Evolutionary conservation across 2,329 filamentous ascomycete species (phyloP).

Genomic region (Penicillium sp.): DNA sequence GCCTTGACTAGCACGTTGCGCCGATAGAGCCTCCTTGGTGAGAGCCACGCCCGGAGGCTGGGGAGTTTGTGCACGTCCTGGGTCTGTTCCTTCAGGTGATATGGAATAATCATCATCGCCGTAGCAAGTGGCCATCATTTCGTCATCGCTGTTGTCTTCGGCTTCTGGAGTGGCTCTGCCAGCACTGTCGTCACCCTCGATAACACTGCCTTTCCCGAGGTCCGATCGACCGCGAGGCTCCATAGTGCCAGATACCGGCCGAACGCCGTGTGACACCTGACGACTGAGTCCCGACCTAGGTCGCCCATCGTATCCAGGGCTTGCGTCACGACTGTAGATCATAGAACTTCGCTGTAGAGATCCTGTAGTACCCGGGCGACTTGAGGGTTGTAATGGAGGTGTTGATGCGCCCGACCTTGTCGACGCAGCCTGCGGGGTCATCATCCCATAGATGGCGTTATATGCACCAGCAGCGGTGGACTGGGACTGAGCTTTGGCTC

Average conservation of each 20-base stretch:
- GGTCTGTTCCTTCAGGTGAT: conserved; percentile 28
- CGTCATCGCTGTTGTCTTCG: conserved; percentile 33
- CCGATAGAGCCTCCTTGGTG: conserved; percentile 15
- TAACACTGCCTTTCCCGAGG: conserved; percentile 19
- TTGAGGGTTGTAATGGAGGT: conserved; percentile 30
- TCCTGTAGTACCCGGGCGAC: conserved; percentile 28
- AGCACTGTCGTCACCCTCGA: conserved; percentile 26
- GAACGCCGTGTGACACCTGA: conserved; percentile 34
- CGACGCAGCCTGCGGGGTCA: conserved; percentile 21
- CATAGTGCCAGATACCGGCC: conserved; percentile 34
- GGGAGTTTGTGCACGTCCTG: conserved; percentile 18
- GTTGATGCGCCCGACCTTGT: conserved; percentile 20
- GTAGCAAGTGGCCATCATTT: conserved; percentile 30
- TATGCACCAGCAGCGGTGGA: conserved; percentile 32
- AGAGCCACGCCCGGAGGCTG: conserved; percentile 8
- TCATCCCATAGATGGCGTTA: conserved; percentile 36
- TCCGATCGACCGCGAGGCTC: conserved; percentile 25
- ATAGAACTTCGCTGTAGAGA: conserved; percentile 34
- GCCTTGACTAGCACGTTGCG: conserved; percentile 25
- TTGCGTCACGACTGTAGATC: conserved; percentile 33
- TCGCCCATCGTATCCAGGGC: conserved; percentile 25
- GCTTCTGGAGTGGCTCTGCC: conserved; percentile 25
- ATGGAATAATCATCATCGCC: conserved; percentile 36
- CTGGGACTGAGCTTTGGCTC: conserved; percentile 25
- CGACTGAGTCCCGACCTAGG: conserved; percentile 29